phyloP scores from a whole-genome alignment of 2,329 filamentous ascomycete genomes.

The Magnaporthales sp. region DNA sequence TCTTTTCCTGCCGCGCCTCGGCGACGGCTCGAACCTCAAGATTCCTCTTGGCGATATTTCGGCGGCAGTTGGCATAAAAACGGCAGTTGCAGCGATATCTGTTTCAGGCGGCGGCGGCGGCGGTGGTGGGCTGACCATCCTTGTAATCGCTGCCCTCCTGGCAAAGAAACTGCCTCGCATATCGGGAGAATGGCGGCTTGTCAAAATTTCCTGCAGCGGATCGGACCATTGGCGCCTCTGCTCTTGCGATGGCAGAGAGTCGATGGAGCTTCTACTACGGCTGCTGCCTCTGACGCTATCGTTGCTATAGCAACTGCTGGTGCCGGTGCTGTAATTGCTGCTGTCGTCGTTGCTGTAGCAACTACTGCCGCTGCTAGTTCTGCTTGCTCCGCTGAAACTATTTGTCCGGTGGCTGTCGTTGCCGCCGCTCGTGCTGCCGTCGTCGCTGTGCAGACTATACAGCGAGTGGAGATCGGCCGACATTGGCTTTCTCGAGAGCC shows the following conservation, averaged over 20 bases:
- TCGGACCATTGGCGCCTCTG: neutral
- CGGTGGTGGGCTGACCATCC: neutral
- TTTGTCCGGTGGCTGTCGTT: neutral
- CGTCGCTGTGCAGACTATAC: neutral
- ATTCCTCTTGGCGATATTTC: neutral
- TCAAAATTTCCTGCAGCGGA: neutral
- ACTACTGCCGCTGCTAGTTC: neutral
- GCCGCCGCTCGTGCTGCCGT: neutral
- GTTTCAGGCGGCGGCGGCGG: neutral
- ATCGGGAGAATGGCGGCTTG: neutral
- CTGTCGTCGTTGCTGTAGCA: neutral
- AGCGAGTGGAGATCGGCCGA: neutral
- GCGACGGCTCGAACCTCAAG: neutral
- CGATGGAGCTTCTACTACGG: neutral
- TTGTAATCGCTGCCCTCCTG: neutral
- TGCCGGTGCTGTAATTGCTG: neutral
- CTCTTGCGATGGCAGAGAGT: neutral
- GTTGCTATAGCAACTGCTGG: neutral
- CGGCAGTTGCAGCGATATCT: neutral
- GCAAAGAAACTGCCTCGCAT: neutral
- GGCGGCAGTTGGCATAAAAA: neutral
- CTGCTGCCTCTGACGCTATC: neutral
- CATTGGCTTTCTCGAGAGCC: neutral
- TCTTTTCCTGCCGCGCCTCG: neutral
- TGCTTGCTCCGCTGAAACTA: neutral